Evolutionary conservation across 331 rosid genomes (phyloP), one percentile per base, ranked within the genome.

Genomic region (Erythrophleum ivorense): DNA sequence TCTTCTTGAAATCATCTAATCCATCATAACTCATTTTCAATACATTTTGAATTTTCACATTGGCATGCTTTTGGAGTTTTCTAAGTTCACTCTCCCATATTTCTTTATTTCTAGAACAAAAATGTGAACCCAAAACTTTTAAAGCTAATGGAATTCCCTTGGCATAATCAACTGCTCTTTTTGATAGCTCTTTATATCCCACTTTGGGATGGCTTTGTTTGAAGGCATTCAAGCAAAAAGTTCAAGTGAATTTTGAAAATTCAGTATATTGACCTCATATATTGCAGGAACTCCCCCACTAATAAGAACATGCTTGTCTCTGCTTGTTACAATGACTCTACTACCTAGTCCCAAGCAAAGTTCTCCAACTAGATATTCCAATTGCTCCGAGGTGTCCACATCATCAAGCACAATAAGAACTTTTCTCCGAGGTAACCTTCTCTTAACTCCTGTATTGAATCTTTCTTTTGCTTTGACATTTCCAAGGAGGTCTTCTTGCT

Each of bases 11-110:
- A 58, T 21, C 64, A 58, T 21, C 34, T 31, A 58, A 21, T 9
- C 64, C 64, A 5, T 58, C 64, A 58, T 58, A 58, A 21, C 64
- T 21, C 64, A 58, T 34, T 58, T 58, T 58, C 64, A 58, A 21
- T 19, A 9, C 64, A 3, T 21, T 58, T 8, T 58, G 64, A 9
- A 58, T 21, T 11, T 21, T 34, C 64, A 8, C 1, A 58, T 21
- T 21, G 34, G 64, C 14, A 58, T 58, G 9, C 34, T 21, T 58
- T 5, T 21, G 34, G 34, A 58, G 64, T 34, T 58, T 58, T 21
- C 21, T 9, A 14, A 58, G 64, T 21, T 34, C 64, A 21, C 36
- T 58, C 19, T 58, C 34, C 64, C 64, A 58, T 9, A 14, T 58
- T 58, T 19, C 34, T 34, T 9, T 58, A 58, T 58, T 58, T 58